Percentiles rank a stretch among this genome's conserved stretches.
Conservation (phyloP, 1,284 basidiomycete genomes). For the Fomitopsis betulina region DNA sequence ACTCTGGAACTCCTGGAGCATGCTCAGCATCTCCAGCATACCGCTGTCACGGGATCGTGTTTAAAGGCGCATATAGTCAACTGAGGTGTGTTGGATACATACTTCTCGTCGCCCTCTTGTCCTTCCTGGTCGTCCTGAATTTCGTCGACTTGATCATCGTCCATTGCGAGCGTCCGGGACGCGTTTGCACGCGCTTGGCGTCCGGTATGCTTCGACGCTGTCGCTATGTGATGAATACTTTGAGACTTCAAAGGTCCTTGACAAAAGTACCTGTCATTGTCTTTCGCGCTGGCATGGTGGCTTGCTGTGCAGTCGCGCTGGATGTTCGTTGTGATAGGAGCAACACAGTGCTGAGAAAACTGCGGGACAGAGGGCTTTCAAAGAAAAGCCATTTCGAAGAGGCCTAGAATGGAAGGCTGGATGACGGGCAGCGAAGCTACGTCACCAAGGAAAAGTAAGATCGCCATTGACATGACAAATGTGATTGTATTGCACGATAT, state of each 20-base stretch:
- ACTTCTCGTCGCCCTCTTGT: constrained; percentile 24
- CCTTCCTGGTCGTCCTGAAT: constrained; percentile 11
- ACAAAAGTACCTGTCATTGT: background rate
- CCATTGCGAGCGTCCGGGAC: background rate
- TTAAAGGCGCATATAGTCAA: background rate
- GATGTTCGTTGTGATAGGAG: background rate
- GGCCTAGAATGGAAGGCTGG: background rate
- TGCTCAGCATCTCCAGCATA: constrained; percentile 27
- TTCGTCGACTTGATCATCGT: constrained; percentile 12
- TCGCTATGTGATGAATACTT: too few relatives aligned
- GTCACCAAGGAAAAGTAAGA: background rate
- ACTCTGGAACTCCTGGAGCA: constrained; percentile 31
- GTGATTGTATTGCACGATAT: too few relatives aligned
- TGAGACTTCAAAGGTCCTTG: too few relatives aligned
- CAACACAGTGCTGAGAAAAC: too few relatives aligned
- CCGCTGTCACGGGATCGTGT: constrained; percentile 7
- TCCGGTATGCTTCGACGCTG: background rate
- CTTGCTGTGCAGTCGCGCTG: background rate
- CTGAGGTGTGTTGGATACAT: background rate
- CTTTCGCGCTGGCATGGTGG: background rate
- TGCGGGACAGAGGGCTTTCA: too few relatives aligned
- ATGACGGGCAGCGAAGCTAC: background rate
- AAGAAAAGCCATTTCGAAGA: too few relatives aligned
- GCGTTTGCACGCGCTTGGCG: background rate
- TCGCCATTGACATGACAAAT: background rate